A percentile compares a stretch with the other conserved stretches of the same genome.
phyloP scores from a whole-genome alignment of 768 basidiomycete genomes.

The Macrolepiota albuminosa region DNA sequence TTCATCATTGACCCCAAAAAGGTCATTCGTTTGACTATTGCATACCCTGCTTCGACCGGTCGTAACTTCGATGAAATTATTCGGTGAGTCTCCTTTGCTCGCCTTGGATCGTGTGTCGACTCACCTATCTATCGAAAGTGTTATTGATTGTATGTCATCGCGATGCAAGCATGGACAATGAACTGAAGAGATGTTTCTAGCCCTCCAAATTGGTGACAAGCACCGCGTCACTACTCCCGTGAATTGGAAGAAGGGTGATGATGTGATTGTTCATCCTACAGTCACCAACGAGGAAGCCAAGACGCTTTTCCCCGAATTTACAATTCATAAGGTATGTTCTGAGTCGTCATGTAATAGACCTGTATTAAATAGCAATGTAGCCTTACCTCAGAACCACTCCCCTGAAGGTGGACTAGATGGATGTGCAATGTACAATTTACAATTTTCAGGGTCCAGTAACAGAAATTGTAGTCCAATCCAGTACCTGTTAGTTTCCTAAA shows the following conservation, averaged over 20 bases:
- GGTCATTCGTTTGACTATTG: conserved; percentile 81
- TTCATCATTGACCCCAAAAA: conserved; percentile 98
- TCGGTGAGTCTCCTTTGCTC: conserved; percentile 27
- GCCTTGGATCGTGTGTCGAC: conserved; percentile 5
- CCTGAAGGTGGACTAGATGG: conserved; percentile 30
- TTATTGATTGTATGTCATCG: conserved; percentile 59
- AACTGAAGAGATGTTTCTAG: conserved; percentile 29
- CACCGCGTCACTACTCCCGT: conserved; percentile 84
- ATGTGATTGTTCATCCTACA: conserved; percentile 87
- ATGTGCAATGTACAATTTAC: background rate
- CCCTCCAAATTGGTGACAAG: conserved; percentile 89
- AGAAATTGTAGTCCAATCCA: background rate
- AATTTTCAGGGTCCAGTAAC: background rate
- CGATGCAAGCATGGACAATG: conserved; percentile 30
- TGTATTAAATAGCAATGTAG: conserved; percentile 31
- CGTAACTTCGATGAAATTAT: conserved; percentile 79
- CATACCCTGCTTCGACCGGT: conserved; percentile 95
- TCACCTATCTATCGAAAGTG: conserved; percentile 31
- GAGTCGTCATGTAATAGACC: background rate
- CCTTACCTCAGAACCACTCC: conserved; percentile 87
- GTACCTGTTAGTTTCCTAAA: too few relatives aligned
- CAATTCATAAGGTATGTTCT: conserved; percentile 63
- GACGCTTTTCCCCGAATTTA: conserved; percentile 82
- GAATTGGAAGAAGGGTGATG: conserved; percentile 92
- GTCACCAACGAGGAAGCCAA: conserved; percentile 88